Conservation (phyloP, 169 alveolate species). For the Amoebophrya sp. region DNA sequence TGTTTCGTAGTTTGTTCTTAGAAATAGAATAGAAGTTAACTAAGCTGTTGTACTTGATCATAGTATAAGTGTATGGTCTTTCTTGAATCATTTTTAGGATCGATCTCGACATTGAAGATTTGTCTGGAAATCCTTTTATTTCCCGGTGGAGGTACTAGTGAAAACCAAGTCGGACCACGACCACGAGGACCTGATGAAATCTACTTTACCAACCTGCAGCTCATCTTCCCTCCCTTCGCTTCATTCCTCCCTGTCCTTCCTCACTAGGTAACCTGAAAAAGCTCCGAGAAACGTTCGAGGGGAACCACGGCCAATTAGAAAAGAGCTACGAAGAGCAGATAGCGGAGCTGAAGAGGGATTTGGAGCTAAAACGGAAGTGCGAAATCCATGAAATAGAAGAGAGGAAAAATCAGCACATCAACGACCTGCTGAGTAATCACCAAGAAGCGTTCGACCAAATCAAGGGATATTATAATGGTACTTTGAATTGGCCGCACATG, state of each 20-base stretch:
- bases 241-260: too few species aligned
- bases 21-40: too few species aligned
- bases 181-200: too few species aligned
- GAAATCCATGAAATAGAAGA: conserved; percentile 80
- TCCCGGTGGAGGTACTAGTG: too few species aligned
- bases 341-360: conserved; percentile 59
- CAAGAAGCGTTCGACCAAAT: conserved; percentile 66
- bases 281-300: conserved; percentile 48
- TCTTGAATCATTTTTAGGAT: not conserved
- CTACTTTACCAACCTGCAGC: too few species aligned
- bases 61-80: not conserved
- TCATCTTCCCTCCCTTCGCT: too few species aligned
- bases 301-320: conserved; percentile 53
- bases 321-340: conserved; percentile 58
- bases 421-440: conserved; percentile 51
- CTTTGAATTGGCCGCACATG: too few species aligned
- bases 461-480: conserved; percentile 64
- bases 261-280: conserved; percentile 41
- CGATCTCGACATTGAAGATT: too few species aligned
- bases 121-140: too few species aligned
- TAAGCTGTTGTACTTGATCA: too few species aligned
- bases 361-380: conserved; percentile 66
- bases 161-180: too few species aligned
- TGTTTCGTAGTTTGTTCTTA: not conserved
- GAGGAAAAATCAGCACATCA: conserved; percentile 70